Evolutionary conservation across 73 alveolate species (phyloP), one percentile per base, ranked within the genome.

Genomic region (Effrenium voratum): DNA sequence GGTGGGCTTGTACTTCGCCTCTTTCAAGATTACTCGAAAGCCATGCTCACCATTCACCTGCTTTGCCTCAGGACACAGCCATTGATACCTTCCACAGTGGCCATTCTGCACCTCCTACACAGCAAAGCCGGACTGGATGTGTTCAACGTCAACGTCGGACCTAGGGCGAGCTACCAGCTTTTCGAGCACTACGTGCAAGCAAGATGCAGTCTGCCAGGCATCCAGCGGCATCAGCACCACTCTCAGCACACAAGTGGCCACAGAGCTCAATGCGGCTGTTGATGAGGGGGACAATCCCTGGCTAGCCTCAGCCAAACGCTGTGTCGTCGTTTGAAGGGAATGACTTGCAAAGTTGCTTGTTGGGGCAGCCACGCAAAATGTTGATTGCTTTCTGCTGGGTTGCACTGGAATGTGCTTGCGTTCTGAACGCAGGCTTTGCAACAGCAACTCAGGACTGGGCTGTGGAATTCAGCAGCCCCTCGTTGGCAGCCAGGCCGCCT

Each of bases 401-500:
- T n/a, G n/a, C n/a, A n/a, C n/a, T n/a, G n/a, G n/a, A n/a, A n/a
- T n/a, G n/a, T n/a, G n/a, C n/a, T n/a, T n/a, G n/a, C n/a, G n/a
- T n/a, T n/a, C n/a, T n/a, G n/a, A n/a, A n/a, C n/a, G n/a, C n/a
- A n/a, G n/a, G n/a, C n/a, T n/a, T n/a, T n/a, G n/a, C n/a, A n/a
- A n/a, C n/a, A n/a, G n/a, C n/a, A n/a, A 28, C 83, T 90, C 40
- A 90, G 97, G 30, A 45, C 59, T 59, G 15, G n/a, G 73, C 97
- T 36, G 97, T 90, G 32, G 57, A 86, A 68, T 86, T 40, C 36
- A 90, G 52, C 16, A 90, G 97, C 44, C 97, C 97, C 41, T 90
- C 97, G 57, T 90, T 90, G 52, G 68, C 97, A 40, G 97, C 97
- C 97, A 90, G 68, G 16, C 97, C 97, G 46, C 97, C 97, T 90